Evolutionary conservation across 208 protist genomes (phyloP).

Genomic region (Perkinsela sp.): DNA sequence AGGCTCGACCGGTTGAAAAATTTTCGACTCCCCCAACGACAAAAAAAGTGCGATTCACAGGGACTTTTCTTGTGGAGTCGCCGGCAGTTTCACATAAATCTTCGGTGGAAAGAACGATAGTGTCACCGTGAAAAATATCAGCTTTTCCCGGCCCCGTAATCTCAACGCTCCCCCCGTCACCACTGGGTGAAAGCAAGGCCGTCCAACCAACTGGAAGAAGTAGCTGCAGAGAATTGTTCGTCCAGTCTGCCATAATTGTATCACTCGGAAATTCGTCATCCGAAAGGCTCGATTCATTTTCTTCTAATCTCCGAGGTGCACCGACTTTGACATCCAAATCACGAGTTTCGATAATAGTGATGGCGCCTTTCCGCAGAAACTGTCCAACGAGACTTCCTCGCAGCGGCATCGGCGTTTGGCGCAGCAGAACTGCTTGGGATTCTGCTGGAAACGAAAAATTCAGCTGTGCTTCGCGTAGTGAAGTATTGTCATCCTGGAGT

Average conservation of each 20-base stretch:
- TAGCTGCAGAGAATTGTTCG: no score
- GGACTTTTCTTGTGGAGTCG: no score
- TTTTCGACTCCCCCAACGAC: background rate
- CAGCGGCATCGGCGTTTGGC: background rate
- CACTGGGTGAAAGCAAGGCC: no score
- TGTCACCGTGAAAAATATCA: background rate
- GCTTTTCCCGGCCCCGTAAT: background rate
- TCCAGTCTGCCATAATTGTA: no score
- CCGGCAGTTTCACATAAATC: background rate
- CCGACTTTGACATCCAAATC: no score
- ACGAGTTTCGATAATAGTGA: background rate
- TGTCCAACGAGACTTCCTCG: background rate
- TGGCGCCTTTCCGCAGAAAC: background rate
- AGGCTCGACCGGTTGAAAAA: no score
- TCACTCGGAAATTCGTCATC: no score
- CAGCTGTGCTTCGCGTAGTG: background rate
- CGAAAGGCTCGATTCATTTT: no score
- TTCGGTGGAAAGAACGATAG: background rate
- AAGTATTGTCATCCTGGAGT: constrained; percentile 4
- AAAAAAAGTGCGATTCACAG: background rate
- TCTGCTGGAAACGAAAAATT: background rate
- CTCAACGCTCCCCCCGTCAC: no score
- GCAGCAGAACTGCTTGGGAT: background rate
- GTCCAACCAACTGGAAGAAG: no score
- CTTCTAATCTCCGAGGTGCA: no score